Evolutionary conservation across 768 basidiomycete species (phyloP).

Genomic region (Cubamyces sp.): DNA sequence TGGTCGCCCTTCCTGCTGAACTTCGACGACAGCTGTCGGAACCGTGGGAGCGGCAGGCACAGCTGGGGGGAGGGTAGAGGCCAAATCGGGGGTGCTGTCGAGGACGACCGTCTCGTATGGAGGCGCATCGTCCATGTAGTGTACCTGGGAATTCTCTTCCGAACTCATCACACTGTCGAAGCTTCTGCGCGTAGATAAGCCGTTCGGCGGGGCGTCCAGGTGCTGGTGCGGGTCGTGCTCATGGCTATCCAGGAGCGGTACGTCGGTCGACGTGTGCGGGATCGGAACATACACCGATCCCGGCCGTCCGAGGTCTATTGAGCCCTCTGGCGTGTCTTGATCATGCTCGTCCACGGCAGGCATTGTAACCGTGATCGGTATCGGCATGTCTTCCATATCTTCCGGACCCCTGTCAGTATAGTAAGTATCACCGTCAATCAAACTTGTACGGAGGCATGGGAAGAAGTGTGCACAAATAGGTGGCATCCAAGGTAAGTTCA

Average conservation of each 20-base stretch:
- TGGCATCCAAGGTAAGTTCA: too few species aligned
- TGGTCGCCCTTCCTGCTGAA: not conserved
- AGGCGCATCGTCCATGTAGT: slow-evolving; percentile 64
- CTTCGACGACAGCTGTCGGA: not conserved
- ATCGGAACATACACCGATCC: slow-evolving; percentile 39
- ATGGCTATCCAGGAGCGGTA: slow-evolving; percentile 47
- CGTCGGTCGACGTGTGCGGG: slow-evolving; percentile 45
- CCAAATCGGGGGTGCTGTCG: slow-evolving; percentile 33
- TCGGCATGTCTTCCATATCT: slow-evolving; percentile 56
- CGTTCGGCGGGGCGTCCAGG: not conserved
- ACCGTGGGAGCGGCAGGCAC: slow-evolving; percentile 5
- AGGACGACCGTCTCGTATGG: slow-evolving; percentile 55
- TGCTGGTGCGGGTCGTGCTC: slow-evolving; percentile 18
- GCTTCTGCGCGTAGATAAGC: slow-evolving; percentile 22
- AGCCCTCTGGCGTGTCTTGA: slow-evolving; percentile 14
- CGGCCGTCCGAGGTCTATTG: slow-evolving; percentile 14
- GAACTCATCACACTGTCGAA: slow-evolving; percentile 25
- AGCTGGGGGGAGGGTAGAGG: not conserved
- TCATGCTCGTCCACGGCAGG: slow-evolving; percentile 34
- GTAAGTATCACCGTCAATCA: not conserved
- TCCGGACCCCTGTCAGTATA: slow-evolving; percentile 47
- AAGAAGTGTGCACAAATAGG: too few species aligned
- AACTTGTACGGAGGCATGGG: too few species aligned
- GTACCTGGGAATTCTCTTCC: slow-evolving; percentile 37
- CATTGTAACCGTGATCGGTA: slow-evolving; percentile 44